Percentiles rank a stretch among this genome's conserved stretches.
These are phyloP conservation scores for Lichtheimia corymbifera DNA, from an alignment of 371 early-diverging fungal species.

Conservation along the genomic window DNA sequence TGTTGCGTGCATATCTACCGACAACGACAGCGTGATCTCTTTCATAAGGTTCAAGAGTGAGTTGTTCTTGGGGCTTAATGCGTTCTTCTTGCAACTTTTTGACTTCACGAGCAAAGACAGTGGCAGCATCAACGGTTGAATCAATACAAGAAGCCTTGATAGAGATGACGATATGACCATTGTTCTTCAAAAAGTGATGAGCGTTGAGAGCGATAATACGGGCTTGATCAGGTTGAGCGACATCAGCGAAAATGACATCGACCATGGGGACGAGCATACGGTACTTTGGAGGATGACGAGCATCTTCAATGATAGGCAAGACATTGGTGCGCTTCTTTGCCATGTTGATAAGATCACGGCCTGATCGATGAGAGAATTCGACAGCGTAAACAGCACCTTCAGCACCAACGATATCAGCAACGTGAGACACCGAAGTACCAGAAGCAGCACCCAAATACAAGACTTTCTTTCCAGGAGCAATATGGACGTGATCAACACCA, in stretches of 20 bases:
- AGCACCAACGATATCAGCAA: slow-evolving; percentile 99
- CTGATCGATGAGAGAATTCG: slow-evolving; percentile 99
- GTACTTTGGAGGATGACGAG: slow-evolving; percentile 99
- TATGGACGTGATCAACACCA: slow-evolving; percentile 97
- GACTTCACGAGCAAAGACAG: slow-evolving; percentile 99
- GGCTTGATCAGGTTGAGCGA: slow-evolving; percentile 99
- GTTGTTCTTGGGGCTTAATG: slow-evolving; percentile 99
- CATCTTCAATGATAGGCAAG: slow-evolving; percentile 99
- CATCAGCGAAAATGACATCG: slow-evolving; percentile 99
- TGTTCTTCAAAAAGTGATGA: slow-evolving; percentile 98
- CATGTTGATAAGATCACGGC: slow-evolving; percentile 99
- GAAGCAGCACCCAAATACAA: slow-evolving; percentile 99
- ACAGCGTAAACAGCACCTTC: slow-evolving; percentile 99
- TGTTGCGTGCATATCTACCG: slow-evolving; percentile 82
- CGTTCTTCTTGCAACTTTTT: slow-evolving; percentile 98
- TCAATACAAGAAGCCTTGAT: slow-evolving; percentile 99
- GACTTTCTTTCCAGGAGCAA: slow-evolving; percentile 98
- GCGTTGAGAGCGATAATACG: slow-evolving; percentile 99
- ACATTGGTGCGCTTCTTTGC: slow-evolving; percentile 99
- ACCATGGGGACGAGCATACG: slow-evolving; percentile 99
- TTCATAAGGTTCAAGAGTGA: slow-evolving; percentile 99
- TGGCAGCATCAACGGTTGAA: slow-evolving; percentile 97
- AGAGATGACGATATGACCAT: slow-evolving; percentile 98
- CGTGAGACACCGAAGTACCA: slow-evolving; percentile 99
- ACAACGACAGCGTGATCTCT: slow-evolving; percentile 99